phyloP scores from a whole-genome alignment of 169 alveolate species.

The Plasmodium coatneyi region DNA sequence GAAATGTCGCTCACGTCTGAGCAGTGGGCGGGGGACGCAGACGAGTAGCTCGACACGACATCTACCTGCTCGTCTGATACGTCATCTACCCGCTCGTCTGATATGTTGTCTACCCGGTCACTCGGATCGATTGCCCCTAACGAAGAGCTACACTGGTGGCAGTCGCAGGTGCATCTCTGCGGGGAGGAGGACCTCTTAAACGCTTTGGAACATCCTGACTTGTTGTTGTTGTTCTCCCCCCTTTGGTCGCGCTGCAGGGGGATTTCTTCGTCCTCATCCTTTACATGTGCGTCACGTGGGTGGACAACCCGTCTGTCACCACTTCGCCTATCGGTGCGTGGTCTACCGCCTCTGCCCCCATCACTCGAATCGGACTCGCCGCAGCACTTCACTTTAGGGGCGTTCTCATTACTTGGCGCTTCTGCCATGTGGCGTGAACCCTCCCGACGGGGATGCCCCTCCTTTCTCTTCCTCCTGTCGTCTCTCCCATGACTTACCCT shows the following conservation, averaged over 20 bases:
- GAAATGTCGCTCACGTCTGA: conserved; percentile 62
- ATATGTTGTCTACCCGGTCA: background rate
- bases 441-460: background rate
- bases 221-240: background rate
- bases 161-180: background rate
- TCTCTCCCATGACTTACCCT: background rate
- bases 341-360: too few species aligned
- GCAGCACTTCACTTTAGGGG: background rate
- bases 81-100: background rate
- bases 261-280: background rate
- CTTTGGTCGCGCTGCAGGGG: background rate
- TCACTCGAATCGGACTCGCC: background rate
- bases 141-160: background rate
- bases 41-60: background rate
- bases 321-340: background rate
- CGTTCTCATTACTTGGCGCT: background rate
- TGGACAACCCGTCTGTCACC: background rate
- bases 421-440: background rate
- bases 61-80: background rate
- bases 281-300: background rate
- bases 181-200: background rate
- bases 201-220: background rate
- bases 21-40: background rate
- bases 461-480: background rate
- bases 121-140: background rate